Evolutionary conservation across 768 basidiomycete species (phyloP).

Genomic region (Russula olivacea): DNA sequence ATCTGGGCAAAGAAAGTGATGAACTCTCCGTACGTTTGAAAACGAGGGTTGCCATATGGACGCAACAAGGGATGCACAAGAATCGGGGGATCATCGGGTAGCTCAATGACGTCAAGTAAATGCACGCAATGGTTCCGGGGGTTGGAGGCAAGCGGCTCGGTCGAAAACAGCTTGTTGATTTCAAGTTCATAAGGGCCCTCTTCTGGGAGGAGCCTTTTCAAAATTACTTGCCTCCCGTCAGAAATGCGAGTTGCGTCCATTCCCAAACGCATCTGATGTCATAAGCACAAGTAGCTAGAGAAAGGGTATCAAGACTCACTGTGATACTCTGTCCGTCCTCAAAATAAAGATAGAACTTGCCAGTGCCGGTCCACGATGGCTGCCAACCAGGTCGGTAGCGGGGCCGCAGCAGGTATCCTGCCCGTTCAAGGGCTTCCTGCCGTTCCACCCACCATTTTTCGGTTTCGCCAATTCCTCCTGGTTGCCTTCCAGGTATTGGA

Average conservation of each 20-base stretch:
- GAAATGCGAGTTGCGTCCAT: conserved; percentile 21
- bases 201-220: neutral
- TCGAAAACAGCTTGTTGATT: conserved; percentile 11
- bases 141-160: conserved; percentile 25
- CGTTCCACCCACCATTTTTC: conserved; percentile 13
- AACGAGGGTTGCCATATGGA: conserved; percentile 28
- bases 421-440: neutral
- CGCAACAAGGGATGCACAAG: conserved; percentile 35
- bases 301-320: neutral
- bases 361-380: conserved; percentile 8
- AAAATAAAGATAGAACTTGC: neutral
- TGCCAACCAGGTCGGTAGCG: conserved; percentile 15
- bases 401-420: conserved; percentile 15
- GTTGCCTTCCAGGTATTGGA: neutral
- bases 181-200: conserved; percentile 11
- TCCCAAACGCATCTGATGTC: neutral
- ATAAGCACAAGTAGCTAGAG: neutral
- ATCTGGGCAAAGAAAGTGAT: conserved; percentile 33
- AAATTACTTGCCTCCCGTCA: conserved; percentile 5
- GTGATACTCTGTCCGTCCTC: conserved; percentile 14
- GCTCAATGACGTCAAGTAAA: conserved; percentile 26
- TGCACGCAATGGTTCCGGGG: conserved; percentile 29
- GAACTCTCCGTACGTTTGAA: conserved; percentile 35
- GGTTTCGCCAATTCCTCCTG: neutral
- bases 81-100: conserved; percentile 23